Evolutionary conservation across 768 basidiomycete species (phyloP), one percentile per base, ranked within the genome.

Genomic region (Leccinum broughii): DNA sequence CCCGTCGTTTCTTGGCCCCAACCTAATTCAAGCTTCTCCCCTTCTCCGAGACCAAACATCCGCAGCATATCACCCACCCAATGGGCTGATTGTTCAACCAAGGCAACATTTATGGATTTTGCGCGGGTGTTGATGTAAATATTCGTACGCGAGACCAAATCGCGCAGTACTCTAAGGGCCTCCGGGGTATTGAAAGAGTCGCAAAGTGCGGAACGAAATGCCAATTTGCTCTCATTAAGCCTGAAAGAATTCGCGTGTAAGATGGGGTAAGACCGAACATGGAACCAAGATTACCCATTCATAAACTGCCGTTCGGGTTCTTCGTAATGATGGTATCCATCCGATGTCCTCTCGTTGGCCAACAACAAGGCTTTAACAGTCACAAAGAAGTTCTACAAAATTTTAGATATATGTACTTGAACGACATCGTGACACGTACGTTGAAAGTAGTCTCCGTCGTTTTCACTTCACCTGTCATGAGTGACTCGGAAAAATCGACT

Each of bases 141-240:
- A 73, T 98, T 98, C 7, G 91, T 86, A 51, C 84, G 82, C 4
- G 91, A 90, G 51, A 98, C 86, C 39, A 98, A 79, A 61, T 95
- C 89, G 13, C 90, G 82, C 17, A 98, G 76, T 58, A 86, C 77
- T 66, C 84, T 82, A 24, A 98, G 74, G 0, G 94, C 95, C 17
- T 78, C 81, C 3, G 95, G 93, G 0, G 97, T 98, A 72, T 98
- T 95, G 82, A 98, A 97, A 0, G 95, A 98, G 74, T 99, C 96
- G 75, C 91, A 95, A 51, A 99, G 86, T 0, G 95, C 92, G 13
- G 77, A 80, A 56, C 93, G 87, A 82, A 99, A 96, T 8, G 83
- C 80, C 46, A 81, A 66, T 72, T 95, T 95, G 51, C 87, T 85
- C 56, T 85, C 78, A 64, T 90, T 81, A 37, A 95, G 79, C 66